Evolutionary conservation across 495 filamentous ascomycete genomes (phyloP), one percentile per base, ranked within the genome.

Genomic region (Podospora conica): DNA sequence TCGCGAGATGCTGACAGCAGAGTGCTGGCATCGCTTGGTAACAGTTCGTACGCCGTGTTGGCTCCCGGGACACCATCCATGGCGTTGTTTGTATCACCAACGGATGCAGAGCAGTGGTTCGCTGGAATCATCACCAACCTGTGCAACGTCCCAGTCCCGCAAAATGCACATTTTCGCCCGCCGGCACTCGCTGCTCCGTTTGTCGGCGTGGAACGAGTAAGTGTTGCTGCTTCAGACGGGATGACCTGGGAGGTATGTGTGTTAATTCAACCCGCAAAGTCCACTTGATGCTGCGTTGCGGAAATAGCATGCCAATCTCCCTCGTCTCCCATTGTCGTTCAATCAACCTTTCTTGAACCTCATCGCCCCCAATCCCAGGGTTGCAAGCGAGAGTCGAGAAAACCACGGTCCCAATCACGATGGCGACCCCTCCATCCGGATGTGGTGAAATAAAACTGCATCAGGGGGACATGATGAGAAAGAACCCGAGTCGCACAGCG

Each of bases 1-100:
- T 48, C 40, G 40, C 40, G 1, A 9, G 40, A 8, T 9, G 40
- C n/a, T 48, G 24, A 23, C 23, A 53, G 60, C 12, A 28, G 15
- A 61, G 58, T 66, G 62, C 20, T 58, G 21, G 53, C 55, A 25
- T 57, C 54, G 15, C 53, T 33, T 57, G 62, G 25, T 57, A 57
- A 64, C 53, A 31, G 53, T 27, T 33, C 12, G 55, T 23, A 15
- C 61, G n/a, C 40, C 40, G 40, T 48, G 40, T 48, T 48, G 18
- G 40, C 40, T n/a, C 40, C 33, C 33, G 3, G 0, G 33, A 18
- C 33, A 31, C 29, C 29, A 31, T 12, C 29, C 29, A 48, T n/a
- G 40, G 60, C 29, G 12, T 59, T 25, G 29, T 60, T 62, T 63
- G 61, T 63, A 25, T 65, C 31, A 65, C 57, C 64, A 20, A 59